Evolutionary conservation across 768 basidiomycete species (phyloP).

Genomic region (Lanmaoa rubissima): DNA sequence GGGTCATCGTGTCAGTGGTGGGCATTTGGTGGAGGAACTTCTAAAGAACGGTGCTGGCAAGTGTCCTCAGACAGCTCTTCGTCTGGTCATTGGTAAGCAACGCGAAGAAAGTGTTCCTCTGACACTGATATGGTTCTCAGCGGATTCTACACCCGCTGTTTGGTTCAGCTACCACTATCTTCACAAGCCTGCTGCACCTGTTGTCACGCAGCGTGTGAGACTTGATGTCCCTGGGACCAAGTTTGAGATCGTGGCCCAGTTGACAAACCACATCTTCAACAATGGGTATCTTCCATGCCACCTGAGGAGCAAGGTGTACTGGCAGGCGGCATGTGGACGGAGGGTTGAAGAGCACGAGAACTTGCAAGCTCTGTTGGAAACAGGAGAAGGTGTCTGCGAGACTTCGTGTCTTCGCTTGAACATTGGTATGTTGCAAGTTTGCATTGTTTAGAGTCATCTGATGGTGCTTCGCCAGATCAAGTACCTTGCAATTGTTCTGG

Average conservation of each 20-base stretch:
- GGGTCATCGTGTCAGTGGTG: conserved; percentile 37
- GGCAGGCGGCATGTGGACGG: conserved; percentile 40
- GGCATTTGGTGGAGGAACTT: conserved; percentile 36
- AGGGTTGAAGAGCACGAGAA: conserved; percentile 28
- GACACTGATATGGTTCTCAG: conserved; percentile 22
- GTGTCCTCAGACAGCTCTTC: conserved; percentile 44
- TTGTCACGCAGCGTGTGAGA: conserved; percentile 44
- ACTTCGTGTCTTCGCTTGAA: conserved; percentile 15
- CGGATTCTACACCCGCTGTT: conserved; percentile 38
- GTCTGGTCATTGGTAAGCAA: conserved; percentile 45
- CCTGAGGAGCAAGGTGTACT: conserved; percentile 39
- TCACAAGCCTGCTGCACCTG: conserved; percentile 30
- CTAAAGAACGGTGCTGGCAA: conserved; percentile 38
- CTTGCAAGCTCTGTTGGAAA: conserved; percentile 23
- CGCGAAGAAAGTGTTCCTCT: not conserved
- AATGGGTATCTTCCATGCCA: conserved; percentile 38
- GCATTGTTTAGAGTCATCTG: not conserved
- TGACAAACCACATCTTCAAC: conserved; percentile 48
- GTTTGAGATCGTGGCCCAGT: conserved; percentile 42
- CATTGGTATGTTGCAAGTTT: conserved; percentile 14
- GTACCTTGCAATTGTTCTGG: not conserved
- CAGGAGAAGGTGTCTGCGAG: conserved; percentile 19
- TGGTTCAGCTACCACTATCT: conserved; percentile 47
- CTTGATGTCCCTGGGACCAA: conserved; percentile 33
- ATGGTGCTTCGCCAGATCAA: conserved; percentile 9